Evolutionary conservation across 306 rosid genomes (phyloP).

Genomic region (Vicia villosa): DNA sequence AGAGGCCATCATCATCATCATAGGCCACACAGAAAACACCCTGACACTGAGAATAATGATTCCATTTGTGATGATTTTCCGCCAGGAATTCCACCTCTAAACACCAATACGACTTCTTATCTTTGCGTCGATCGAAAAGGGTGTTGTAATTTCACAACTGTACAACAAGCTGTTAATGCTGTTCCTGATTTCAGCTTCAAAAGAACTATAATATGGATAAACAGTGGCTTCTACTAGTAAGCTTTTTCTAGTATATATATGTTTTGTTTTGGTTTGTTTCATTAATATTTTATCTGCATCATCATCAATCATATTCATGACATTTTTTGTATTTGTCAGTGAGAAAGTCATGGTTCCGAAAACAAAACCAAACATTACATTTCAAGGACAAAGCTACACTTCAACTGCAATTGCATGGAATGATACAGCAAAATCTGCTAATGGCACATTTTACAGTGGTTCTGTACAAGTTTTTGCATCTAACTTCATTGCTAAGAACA

Average conservation of each 20-base stretch:
- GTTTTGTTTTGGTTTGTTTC: no score
- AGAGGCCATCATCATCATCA: conserved; percentile 36
- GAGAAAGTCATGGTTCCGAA: conserved; percentile 71
- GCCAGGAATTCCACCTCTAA: conserved; percentile 55
- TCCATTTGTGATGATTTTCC: conserved; percentile 70
- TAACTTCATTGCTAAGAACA: conserved; percentile 85
- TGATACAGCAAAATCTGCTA: conserved; percentile 79
- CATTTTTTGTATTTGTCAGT: conserved; percentile 38
- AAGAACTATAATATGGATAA: conserved; percentile 73
- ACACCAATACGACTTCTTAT: conserved; percentile 55
- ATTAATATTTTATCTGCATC: no score
- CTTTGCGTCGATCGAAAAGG: conserved; percentile 83
- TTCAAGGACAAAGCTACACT: conserved; percentile 84
- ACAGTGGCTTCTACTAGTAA: conserved; percentile 77
- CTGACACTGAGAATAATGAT: conserved; percentile 9
- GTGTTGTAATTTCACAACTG: conserved; percentile 86
- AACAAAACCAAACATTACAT: conserved; percentile 69
- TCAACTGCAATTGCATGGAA: conserved; percentile 80
- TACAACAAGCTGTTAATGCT: conserved; percentile 82
- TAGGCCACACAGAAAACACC: conserved; percentile 47
- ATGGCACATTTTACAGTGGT: conserved; percentile 81
- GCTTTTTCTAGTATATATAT: conserved; percentile 16
- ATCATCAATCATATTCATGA: conserved; percentile 4
- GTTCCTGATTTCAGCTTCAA: conserved; percentile 57
- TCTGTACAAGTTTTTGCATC: conserved; percentile 84